These are phyloP conservation scores for Hymenoscyphus fraxineus DNA, from an alignment of 2,329 filamentous ascomycete species.

Conservation along the genomic window DNA sequence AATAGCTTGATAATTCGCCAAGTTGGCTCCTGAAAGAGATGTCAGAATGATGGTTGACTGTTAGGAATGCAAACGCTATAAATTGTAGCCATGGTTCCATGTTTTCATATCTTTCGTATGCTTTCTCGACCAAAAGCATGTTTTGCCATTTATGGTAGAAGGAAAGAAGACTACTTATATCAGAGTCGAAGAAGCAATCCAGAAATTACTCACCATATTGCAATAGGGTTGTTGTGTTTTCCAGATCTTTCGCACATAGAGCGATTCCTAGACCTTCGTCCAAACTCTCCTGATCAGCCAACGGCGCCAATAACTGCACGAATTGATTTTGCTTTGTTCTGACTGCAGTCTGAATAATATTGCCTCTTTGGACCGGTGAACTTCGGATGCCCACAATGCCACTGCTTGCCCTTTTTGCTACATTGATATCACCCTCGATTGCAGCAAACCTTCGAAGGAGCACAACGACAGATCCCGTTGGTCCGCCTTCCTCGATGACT, in stretches of 20 bases:
- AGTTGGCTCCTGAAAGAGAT: slow-evolving; percentile 15
- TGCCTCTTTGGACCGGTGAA: slow-evolving; percentile 9
- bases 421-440: slow-evolving; percentile 19
- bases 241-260: slow-evolving; percentile 12
- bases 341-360: slow-evolving; percentile 16
- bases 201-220: slow-evolving; percentile 17
- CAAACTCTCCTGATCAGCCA: slow-evolving; percentile 17
- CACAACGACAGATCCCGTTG: slow-evolving; percentile 17
- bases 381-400: slow-evolving; percentile 8
- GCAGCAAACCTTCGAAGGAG: slow-evolving; percentile 15
- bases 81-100: background rate
- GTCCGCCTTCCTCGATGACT: slow-evolving; percentile 16
- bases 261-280: slow-evolving; percentile 19
- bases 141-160: too few species aligned
- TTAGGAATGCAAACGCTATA: background rate
- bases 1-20: slow-evolving; percentile 5
- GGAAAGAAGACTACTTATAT: background rate
- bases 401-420: slow-evolving; percentile 15
- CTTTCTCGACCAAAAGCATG: too few species aligned
- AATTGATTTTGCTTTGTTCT: slow-evolving; percentile 10
- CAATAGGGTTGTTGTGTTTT: slow-evolving; percentile 14
- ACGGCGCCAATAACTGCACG: slow-evolving; percentile 18
- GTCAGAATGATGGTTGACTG: background rate
- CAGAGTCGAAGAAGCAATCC: background rate
- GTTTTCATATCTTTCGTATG: background rate